Evolutionary conservation across 306 rosid genomes (phyloP), one percentile per base, ranked within the genome.

Genomic region (Argentina anserina): DNA sequence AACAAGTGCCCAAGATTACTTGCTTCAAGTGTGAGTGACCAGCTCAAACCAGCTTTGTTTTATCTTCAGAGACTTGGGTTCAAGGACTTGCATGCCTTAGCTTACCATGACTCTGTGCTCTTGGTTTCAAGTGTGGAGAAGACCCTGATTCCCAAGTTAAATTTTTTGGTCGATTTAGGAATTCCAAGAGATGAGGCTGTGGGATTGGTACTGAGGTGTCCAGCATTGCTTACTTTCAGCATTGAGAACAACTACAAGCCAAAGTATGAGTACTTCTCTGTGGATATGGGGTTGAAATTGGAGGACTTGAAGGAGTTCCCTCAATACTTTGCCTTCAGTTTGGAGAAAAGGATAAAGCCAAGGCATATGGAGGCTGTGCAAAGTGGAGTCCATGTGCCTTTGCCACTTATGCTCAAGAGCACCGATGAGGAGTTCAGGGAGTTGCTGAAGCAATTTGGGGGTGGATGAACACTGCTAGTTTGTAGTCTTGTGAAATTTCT

Each of bases 341-440:
- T 93, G 81, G 98, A 90, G 70, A 93, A 93, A 65, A 91, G 97
- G 91, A 91, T 93, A 39, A 93, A 82, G 78, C 92, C 96, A 18
- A 91, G 98, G 79, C 87, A 94, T 42, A 65, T 63, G 80, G 88
- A 94, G 77, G 75, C 75, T 52, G 78, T 81, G 74, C 47, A 76
- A 67, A 81, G 84, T 82, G 95, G 90, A 12, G 40, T 83, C n/a
- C 66, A 69, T 56, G 21, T 85, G 79, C 76, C 89, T 72, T 83
- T 93, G 88, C 75, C 97, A 4, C 40, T 82, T 69, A 86, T 93
- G 97, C 96, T 93, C 31, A 91, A 84, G 78, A 82, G 84, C 84
- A 93, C 92, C 7, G 94, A 91, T 77, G 88, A 78, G 49, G 97
- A 91, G 74, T 93, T 93, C 65, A 77, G 55, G 74, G 83, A 86